Percentiles rank a stretch among this genome's conserved stretches.
phyloP scores from a whole-genome alignment of 2,329 filamentous ascomycete species.

The Colletotrichum aenigma region DNA sequence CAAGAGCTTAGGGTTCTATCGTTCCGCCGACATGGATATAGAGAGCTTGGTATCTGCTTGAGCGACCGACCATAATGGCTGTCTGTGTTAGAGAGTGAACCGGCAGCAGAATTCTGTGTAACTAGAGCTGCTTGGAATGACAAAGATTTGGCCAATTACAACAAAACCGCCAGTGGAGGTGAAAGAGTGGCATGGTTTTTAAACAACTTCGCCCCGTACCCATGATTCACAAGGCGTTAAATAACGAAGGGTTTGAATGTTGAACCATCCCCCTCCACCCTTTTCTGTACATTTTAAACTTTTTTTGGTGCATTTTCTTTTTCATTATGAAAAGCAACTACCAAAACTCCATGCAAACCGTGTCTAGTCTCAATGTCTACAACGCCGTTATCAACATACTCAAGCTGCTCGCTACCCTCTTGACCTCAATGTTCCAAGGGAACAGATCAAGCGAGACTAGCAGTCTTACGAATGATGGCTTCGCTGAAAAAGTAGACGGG shows the following conservation, averaged over 20 bases:
- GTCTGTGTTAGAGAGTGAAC: neutral
- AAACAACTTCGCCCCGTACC: neutral
- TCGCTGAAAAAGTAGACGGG: slow-evolving; percentile 5
- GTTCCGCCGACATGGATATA: slow-evolving; percentile 40
- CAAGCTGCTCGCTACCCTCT: neutral
- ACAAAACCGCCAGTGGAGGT: neutral
- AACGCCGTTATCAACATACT: neutral
- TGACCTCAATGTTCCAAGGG: neutral
- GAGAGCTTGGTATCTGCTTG: slow-evolving; percentile 38
- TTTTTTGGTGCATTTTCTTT: neutral
- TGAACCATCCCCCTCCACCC: neutral
- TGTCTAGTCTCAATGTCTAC: neutral
- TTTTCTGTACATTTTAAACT: neutral
- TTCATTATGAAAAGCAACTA: neutral
- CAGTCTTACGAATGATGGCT: neutral
- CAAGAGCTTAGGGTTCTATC: slow-evolving; percentile 53
- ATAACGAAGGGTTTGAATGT: neutral
- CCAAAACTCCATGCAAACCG: neutral
- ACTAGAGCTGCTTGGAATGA: neutral
- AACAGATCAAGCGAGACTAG: neutral
- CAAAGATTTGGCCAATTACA: neutral
- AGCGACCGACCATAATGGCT: neutral
- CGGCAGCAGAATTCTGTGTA: neutral
- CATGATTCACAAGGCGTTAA: neutral
- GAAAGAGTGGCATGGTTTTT: neutral